Base-by-base conservation (phyloP, 1,284 basidiomycete species). In the Afroboletus lepidellus region DNA sequence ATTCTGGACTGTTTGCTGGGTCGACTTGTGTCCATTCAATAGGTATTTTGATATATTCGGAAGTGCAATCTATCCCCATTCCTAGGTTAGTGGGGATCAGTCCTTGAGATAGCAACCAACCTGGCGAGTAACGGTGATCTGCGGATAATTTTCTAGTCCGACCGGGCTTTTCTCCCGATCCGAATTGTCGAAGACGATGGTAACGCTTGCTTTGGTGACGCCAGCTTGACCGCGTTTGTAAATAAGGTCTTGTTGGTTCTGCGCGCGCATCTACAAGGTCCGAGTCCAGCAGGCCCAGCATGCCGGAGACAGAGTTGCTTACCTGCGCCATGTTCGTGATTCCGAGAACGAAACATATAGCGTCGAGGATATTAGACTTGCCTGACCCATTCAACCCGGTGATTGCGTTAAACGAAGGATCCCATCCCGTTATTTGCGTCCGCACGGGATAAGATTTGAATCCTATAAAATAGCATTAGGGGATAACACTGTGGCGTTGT, bases 111-210 rank as follows among this genome's bases (percentile, higher is more conserved):
- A 27, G 15, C 5, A 3, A 66, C 79, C 46, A 32, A 94, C 94
- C 78, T 98, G 96, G 53, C 97, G 85, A 24, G 95, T 99, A 21
- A 99, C 95, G 0, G 95, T 98, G 61, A 99, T 95, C 69, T 98
- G 92, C 39, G 87, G 82, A 51, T 77, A 86, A 55, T 90, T 81
- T 67, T 94, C 88, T 41, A 92, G 84, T 1, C 94, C 94, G 2
- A 89, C 80, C 0, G 95, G 97, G 58, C 92, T 93, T 55, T 84
- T 94, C 18, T 83, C 78, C 27, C 84, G 80, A 69, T 99, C 94
- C n/a, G 92, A 91, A 70, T 99, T 99, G 79, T 99, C 94, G 70
- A 99, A 99, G 1, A 99, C 95, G 64, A 99, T 94, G 15, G 97
- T 98, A 3, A 99, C 97, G 56, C 93, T 96, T 1, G 97, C 97